Conservation (phyloP, 176 grass and related monocot species). For the Ananas comosus region DNA sequence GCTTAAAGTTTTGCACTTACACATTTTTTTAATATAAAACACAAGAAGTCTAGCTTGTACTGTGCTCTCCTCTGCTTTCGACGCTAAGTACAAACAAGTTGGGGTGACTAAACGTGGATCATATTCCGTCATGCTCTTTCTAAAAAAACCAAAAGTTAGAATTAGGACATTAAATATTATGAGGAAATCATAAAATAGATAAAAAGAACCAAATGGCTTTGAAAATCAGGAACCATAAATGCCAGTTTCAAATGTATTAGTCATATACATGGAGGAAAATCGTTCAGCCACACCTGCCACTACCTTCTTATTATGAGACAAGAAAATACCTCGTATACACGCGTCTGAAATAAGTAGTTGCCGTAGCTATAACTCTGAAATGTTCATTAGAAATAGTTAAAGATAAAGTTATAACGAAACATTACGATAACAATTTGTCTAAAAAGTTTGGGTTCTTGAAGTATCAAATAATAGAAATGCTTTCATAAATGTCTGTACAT, state of each 20-base stretch:
- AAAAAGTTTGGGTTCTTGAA: not conserved
- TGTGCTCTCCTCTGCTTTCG: slow-evolving; percentile 92
- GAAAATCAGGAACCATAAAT: not conserved
- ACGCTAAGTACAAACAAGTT: slow-evolving; percentile 94
- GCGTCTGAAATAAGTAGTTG: slow-evolving; percentile 89
- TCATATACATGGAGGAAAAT: not conserved
- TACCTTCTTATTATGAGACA: slow-evolving; percentile 11
- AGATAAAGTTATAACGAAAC: not conserved
- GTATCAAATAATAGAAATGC: not conserved
- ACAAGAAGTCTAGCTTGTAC: slow-evolving; percentile 97
- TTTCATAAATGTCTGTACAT: not conserved
- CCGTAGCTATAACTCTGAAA: slow-evolving; percentile 97
- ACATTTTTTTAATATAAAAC: slow-evolving; percentile 99
- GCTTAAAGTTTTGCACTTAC: slow-evolving; percentile 28
- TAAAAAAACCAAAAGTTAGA: slow-evolving; percentile 13
- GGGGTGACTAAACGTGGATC: slow-evolving; percentile 90
- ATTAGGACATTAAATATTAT: not conserved
- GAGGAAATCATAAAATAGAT: no score
- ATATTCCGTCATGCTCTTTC: slow-evolving; percentile 89
- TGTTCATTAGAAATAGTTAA: slow-evolving; percentile 21
- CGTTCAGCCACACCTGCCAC: not conserved
- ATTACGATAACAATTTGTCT: not conserved
- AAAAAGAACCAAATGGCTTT: no score
- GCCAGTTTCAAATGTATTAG: not conserved
- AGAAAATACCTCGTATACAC: slow-evolving; percentile 85